Percentiles rank a stretch among this genome's conserved stretches.
Conservation (phyloP, 257 asterid genomes). For the Apocynum venetum region DNA sequence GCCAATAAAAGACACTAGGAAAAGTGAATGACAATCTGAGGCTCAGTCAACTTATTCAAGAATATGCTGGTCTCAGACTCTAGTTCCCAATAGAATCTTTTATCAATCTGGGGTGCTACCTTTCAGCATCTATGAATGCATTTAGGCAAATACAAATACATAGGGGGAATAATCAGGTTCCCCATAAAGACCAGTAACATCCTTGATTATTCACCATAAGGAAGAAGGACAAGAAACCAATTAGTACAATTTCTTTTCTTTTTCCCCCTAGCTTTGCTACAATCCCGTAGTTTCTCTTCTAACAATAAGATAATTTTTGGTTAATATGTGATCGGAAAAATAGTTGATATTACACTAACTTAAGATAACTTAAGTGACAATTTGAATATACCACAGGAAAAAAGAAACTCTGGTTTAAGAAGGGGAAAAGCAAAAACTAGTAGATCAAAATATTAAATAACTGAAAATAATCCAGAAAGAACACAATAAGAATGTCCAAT, state of each 20-base stretch:
- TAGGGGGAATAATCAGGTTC: background rate
- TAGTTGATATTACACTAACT: background rate
- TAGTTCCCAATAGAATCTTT: no score
- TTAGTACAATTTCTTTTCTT: background rate
- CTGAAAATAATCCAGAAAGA: background rate
- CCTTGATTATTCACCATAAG: background rate
- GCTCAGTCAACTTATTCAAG: no score
- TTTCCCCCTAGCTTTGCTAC: no score
- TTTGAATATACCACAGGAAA: background rate
- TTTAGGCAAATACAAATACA: background rate
- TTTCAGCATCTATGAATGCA: background rate
- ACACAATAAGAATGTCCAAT: conserved; percentile 5
- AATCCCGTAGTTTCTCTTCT: background rate
- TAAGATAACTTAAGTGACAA: background rate
- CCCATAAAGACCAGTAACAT: background rate
- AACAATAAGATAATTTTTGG: background rate
- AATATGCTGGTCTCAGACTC: no score
- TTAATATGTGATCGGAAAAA: background rate
- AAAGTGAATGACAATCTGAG: no score
- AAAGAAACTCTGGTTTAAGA: background rate
- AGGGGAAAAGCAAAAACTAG: background rate
- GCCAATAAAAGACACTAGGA: no score
- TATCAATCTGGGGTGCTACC: no score
- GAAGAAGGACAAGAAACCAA: background rate
- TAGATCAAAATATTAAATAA: background rate